Evolutionary conservation across 768 basidiomycete genomes (phyloP).

Genomic region (Lentinula sp.): DNA sequence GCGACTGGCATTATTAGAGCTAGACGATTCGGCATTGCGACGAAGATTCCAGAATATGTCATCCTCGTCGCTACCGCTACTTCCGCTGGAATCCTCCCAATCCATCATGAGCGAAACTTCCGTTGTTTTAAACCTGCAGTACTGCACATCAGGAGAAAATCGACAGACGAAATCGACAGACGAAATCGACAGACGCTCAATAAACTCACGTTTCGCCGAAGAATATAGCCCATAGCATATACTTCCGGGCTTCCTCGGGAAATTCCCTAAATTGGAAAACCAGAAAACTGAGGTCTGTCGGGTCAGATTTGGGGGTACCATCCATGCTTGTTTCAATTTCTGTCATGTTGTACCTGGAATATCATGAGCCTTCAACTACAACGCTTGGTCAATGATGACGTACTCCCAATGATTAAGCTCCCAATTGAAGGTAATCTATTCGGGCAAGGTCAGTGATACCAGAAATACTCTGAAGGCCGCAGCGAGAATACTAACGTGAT

Average conservation of each 20-base stretch:
- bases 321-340: conserved; percentile 51
- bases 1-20: conserved; percentile 33
- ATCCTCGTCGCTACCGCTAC: conserved; percentile 48
- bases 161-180: no score
- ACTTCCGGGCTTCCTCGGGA: conserved; percentile 59
- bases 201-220: conserved; percentile 61
- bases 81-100: conserved; percentile 56
- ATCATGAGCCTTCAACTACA: neutral
- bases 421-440: conserved; percentile 60
- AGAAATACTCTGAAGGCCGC: neutral
- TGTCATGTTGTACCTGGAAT: conserved; percentile 44
- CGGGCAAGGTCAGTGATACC: neutral
- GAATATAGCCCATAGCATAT: conserved; percentile 65
- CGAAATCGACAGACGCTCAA: neutral
- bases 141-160: neutral
- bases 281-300: conserved; percentile 58
- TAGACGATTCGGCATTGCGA: conserved; percentile 40
- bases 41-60: conserved; percentile 47
- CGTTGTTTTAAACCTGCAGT: conserved; percentile 59
- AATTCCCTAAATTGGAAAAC: conserved; percentile 53
- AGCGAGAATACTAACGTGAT: conserved; percentile 37
- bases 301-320: conserved; percentile 49
- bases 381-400: conserved; percentile 16
- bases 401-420: conserved; percentile 63
- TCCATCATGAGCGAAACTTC: conserved; percentile 73